These are phyloP conservation scores for Mycena leptocephala DNA, from an alignment of 768 basidiomycete genomes.

Conservation along the genomic window DNA sequence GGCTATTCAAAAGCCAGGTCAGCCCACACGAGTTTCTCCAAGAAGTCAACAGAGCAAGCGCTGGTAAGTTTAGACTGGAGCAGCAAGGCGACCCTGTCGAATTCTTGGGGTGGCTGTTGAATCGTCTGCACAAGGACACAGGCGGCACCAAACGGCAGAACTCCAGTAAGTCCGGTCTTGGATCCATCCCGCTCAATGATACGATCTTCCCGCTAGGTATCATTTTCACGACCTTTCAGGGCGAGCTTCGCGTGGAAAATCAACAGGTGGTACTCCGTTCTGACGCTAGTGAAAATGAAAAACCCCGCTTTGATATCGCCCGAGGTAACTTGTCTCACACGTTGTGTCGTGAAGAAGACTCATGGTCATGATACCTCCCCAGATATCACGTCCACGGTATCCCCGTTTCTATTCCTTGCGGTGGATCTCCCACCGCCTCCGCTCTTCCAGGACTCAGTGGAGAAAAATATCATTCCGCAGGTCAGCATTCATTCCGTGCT, in stretches of 20 bases:
- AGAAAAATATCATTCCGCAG: slow-evolving; percentile 99
- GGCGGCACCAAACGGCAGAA: slow-evolving; percentile 95
- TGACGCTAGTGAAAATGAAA: slow-evolving; percentile 81
- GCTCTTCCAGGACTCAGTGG: slow-evolving; percentile 94
- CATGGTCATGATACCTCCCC: slow-evolving; percentile 31
- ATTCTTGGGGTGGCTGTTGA: slow-evolving; percentile 96
- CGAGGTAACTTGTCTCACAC: slow-evolving; percentile 73
- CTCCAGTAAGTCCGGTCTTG: slow-evolving; percentile 76
- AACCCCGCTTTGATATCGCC: slow-evolving; percentile 94
- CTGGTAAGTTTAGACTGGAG: slow-evolving; percentile 93
- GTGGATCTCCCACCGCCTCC: slow-evolving; percentile 98
- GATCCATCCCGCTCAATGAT: slow-evolving; percentile 30
- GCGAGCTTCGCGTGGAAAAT: slow-evolving; percentile 92
- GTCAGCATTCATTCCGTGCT: slow-evolving; percentile 92
- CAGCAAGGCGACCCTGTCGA: slow-evolving; percentile 97
- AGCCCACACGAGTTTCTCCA: slow-evolving; percentile 99
- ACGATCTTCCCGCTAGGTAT: slow-evolving; percentile 70
- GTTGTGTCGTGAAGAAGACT: slow-evolving; percentile 22
- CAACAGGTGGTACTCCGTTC: slow-evolving; percentile 93
- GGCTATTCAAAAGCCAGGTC: slow-evolving; percentile 97
- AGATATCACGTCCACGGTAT: slow-evolving; percentile 90
- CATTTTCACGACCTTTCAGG: slow-evolving; percentile 95
- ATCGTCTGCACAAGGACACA: slow-evolving; percentile 92
- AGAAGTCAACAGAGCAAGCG: slow-evolving; percentile 93
- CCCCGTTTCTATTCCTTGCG: slow-evolving; percentile 96